Evolutionary conservation across 139 green algal species (phyloP).

Genomic region (Microglena sp.): DNA sequence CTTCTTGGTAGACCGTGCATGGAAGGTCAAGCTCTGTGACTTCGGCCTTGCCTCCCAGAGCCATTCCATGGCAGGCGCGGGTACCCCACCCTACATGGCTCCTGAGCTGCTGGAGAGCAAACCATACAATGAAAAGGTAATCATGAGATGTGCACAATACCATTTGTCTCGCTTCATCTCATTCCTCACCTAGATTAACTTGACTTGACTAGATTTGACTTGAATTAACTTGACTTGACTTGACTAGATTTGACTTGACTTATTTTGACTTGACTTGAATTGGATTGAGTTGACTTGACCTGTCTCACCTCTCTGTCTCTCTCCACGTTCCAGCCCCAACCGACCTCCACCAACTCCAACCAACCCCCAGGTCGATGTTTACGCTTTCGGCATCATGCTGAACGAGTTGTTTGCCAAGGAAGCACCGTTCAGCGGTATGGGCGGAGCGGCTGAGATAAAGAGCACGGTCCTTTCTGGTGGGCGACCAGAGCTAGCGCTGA

Average conservation of each 20-base stretch:
- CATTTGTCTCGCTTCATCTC: no score
- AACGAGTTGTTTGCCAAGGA: conserved; percentile 45
- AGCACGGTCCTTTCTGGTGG: conserved; percentile 25
- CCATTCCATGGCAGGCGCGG: conserved; percentile 30
- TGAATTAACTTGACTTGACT: no score
- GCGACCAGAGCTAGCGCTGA: conserved; percentile 35
- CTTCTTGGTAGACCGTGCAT: conserved; percentile 60
- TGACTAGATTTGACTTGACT: no score
- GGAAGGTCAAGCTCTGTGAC: conserved; percentile 52
- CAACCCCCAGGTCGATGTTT: conserved; percentile 50
- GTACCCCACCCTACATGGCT: conserved; percentile 63
- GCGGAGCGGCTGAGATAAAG: conserved; percentile 10
- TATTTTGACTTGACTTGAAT: no score
- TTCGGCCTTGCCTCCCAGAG: conserved; percentile 50
- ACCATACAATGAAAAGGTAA: conserved; percentile 50
- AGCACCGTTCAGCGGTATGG: conserved; percentile 9
- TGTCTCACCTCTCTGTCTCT: no score
- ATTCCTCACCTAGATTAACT: no score
- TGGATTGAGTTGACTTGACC: no score
- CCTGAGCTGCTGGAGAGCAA: conserved; percentile 52
- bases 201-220: no score
- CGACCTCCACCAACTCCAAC: no score
- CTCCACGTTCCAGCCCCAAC: no score
- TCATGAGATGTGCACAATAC: no score
- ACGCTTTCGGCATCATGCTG: conserved; percentile 70